Evolutionary conservation across 345 rosid genomes (phyloP).

Genomic region (Kandelia obovata): DNA sequence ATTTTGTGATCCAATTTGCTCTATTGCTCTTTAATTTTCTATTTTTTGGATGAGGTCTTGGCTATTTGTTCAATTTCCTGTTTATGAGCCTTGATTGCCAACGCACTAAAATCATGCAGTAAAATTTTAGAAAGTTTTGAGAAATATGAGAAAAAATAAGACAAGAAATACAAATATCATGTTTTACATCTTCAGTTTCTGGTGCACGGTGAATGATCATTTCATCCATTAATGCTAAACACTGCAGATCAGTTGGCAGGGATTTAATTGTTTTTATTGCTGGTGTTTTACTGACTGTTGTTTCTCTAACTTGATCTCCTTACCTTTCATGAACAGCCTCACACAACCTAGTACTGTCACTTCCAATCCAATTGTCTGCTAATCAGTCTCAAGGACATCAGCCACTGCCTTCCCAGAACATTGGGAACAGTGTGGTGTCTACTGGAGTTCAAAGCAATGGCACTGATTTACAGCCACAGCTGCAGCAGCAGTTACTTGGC

Average conservation of each 20-base stretch:
- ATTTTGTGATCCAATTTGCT: slow-evolving; percentile 2
- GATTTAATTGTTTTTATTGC: not conserved
- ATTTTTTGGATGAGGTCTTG: too few relatives aligned
- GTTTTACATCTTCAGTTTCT: not conserved
- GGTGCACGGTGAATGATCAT: too few relatives aligned
- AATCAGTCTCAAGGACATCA: slow-evolving; percentile 75
- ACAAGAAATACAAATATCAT: not conserved
- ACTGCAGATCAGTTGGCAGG: not conserved
- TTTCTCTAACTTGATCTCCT: slow-evolving; percentile 19
- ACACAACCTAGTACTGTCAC: slow-evolving; percentile 54
- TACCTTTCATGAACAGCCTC: slow-evolving; percentile 32
- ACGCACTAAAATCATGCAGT: not conserved
- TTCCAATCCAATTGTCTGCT: slow-evolving; percentile 47
- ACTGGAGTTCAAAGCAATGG: slow-evolving; percentile 58
- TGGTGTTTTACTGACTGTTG: not conserved
- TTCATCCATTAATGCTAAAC: not conserved
- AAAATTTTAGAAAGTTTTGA: not conserved
- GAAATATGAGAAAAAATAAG: too few relatives aligned
- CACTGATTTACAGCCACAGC: slow-evolving; percentile 68
- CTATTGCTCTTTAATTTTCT: not conserved
- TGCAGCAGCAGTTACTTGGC: slow-evolving; percentile 66
- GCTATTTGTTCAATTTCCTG: too few relatives aligned
- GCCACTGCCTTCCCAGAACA: slow-evolving; percentile 56
- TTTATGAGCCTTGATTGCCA: not conserved
- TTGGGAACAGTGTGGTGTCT: slow-evolving; percentile 57